Evolutionary conservation across 768 basidiomycete genomes (phyloP).

Genomic region (Calocera viscosa): DNA sequence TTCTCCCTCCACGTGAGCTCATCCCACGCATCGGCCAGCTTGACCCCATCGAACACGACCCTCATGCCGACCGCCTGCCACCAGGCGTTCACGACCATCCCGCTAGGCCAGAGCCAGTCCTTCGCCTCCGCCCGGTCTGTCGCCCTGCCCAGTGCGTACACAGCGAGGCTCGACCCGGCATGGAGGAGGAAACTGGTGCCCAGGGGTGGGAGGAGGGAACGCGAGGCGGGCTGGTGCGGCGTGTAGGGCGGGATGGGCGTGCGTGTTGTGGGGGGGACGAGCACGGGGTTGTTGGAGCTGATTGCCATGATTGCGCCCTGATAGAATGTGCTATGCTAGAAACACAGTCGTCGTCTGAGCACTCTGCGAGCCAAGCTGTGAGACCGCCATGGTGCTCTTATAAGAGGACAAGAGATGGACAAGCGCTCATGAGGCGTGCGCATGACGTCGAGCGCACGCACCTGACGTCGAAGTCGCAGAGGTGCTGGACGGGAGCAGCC

Average conservation of each 20-base stretch:
- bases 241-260: background rate
- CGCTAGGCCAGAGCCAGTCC: conserved; percentile 20
- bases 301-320: background rate
- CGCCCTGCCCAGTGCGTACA: conserved; percentile 15
- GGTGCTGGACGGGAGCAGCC: background rate
- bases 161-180: conserved; percentile 16
- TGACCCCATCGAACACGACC: conserved; percentile 9
- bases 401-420: background rate
- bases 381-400: background rate
- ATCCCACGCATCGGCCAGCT: conserved; percentile 11
- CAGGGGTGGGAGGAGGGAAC: conserved; percentile 19
- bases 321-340: background rate
- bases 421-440: background rate
- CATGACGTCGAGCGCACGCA: background rate
- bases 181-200: conserved; percentile 13
- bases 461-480: too few relatives aligned
- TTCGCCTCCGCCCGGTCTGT: conserved; percentile 16
- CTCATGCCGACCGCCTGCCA: conserved; percentile 15
- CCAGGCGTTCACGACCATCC: conserved; percentile 18
- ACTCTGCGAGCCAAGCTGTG: too few relatives aligned
- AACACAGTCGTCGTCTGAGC: too few relatives aligned
- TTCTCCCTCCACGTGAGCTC: conserved; percentile 16
- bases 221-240: background rate
- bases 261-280: background rate
- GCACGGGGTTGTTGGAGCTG: background rate